Evolutionary conservation across 2,329 filamentous ascomycete genomes (phyloP), one percentile per base, ranked within the genome.

Genomic region (Colletotrichum sp.): DNA sequence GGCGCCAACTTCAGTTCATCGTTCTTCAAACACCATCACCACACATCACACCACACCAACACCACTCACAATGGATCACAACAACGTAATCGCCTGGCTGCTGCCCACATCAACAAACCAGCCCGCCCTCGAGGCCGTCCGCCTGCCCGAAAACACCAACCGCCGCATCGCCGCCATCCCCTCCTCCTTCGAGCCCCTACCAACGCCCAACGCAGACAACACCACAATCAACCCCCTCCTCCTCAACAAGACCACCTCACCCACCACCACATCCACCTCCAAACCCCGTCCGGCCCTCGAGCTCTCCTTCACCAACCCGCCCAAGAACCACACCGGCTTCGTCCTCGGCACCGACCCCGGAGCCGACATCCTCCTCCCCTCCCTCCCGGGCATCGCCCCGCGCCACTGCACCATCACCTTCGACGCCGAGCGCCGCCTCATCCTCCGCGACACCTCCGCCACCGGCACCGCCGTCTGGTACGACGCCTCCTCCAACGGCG

Each of bases 391-490:
- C 67, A 82, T 87, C 63, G 81, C 83, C 12, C 77, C 82, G 13
- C 81, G 81, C 68, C 86, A 87, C 79, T 86, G 85, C 80, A 79
- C 81, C 62, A 49, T 87, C 69, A 81, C 83, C 78, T 87, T 87
- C 66, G 85, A 87, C 78, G 81, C 81, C 24, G 81, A 85, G 69
- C 81, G 81, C 18, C 80, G 85, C 32, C 82, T 87, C 49, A 80
- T 86, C 6, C 82, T 87, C 10, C 81, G 83, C 67, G 86, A 87
- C 79, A 83, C 83, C 60, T 86, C 85, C 4, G 80, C 80, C 44
- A 39, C 67, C 21, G 86, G 86, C 16, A 87, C 86, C 2, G 83
- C 85, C 65, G 85, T 87, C 34, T 87, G 86, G 86, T 86, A 85
- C 79, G 85, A 86, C 72, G 85, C 83, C 82, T 82, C 83, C 72